Conservation (phyloP, 257 asterid genomes). For the Craterostigma plantagineum region DNA sequence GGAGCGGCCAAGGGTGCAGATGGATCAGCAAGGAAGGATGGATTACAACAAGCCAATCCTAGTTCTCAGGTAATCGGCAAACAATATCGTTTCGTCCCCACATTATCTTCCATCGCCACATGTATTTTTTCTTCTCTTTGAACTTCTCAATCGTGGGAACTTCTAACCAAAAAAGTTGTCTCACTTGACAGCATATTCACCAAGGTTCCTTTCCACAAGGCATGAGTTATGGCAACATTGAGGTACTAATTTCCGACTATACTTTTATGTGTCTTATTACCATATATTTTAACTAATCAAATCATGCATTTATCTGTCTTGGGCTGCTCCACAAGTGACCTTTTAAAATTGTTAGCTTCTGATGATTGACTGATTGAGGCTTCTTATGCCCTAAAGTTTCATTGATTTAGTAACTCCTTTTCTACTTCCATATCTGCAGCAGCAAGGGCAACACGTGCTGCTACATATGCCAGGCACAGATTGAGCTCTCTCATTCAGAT, state of each 20-base stretch:
- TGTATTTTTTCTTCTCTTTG: neutral
- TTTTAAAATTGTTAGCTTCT: neutral
- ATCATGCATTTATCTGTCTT: neutral
- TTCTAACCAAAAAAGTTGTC: neutral
- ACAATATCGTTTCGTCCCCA: neutral
- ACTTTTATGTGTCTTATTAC: conserved; percentile 3
- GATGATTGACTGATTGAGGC: neutral
- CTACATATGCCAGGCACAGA: conserved; percentile 5
- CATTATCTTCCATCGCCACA: too few species aligned
- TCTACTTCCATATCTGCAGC: neutral
- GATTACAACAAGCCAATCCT: conserved; percentile 15
- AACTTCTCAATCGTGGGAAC: neutral
- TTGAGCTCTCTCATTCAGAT: neutral
- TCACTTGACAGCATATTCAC: conserved; percentile 32
- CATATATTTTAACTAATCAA: neutral
- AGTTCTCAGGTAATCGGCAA: neutral
- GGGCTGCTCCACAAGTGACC: conserved; percentile 1
- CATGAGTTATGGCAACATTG: conserved; percentile 49
- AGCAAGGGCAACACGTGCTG: conserved; percentile 4
- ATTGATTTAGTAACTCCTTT: neutral
- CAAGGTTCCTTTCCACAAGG: conserved; percentile 69
- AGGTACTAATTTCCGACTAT: conserved; percentile 21
- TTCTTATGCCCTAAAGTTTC: neutral
- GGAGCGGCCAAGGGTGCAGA: conserved; percentile 59
- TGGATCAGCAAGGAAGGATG: conserved; percentile 63